These are phyloP conservation scores for Climacium dendroides DNA, from an alignment of 225 moss, liverwort and hornwort genomes.

Conservation along the genomic window DNA sequence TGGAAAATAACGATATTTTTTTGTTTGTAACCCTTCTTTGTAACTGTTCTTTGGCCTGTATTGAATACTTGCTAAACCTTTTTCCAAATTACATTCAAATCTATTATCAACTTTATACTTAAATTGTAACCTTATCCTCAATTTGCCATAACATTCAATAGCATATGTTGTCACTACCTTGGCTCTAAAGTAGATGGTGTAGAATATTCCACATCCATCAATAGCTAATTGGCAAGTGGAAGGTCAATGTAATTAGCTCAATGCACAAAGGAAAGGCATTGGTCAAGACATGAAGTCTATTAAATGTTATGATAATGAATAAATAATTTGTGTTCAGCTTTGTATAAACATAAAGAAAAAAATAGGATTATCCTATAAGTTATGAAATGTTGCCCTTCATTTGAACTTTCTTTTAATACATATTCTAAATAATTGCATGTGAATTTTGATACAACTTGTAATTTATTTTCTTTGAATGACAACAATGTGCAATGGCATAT, in stretches of 20 bases:
- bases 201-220: too few species aligned
- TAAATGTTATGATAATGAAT: background rate
- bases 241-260: too few species aligned
- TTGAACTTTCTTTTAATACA: background rate
- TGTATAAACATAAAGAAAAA: background rate
- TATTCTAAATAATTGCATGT: background rate
- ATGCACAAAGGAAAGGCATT: too few species aligned
- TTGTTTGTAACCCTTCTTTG: too few species aligned
- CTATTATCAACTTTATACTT: background rate
- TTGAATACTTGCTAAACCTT: background rate
- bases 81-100: background rate
- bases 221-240: too few species aligned
- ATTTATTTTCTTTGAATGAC: background rate
- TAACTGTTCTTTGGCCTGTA: fast-evolving
- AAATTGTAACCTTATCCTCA: background rate
- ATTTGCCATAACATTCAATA: background rate
- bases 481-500: background rate
- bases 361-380: too few species aligned
- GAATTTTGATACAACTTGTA: background rate
- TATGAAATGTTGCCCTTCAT: background rate
- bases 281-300: too few species aligned
- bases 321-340: background rate
- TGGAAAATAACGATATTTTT: background rate
- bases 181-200: too few species aligned
- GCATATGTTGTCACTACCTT: too few species aligned